phyloP scores from a whole-genome alignment of 2,329 filamentous ascomycete genomes.

The Aquanectria penicillioides region DNA sequence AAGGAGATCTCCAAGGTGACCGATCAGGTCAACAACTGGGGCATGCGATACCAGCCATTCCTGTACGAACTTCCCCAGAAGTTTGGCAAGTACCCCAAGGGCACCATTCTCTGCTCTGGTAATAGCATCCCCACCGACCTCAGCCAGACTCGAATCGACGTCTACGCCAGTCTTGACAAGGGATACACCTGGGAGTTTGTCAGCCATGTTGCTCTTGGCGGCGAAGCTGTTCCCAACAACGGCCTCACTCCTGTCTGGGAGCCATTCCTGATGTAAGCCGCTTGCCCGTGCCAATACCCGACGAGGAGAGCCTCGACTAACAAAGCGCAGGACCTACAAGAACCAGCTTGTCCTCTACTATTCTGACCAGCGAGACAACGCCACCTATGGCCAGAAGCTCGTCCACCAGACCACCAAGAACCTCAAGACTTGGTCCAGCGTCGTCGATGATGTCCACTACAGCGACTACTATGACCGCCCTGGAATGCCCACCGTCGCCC shows the following conservation, averaged over 20 bases:
- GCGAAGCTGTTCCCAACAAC: constrained; percentile 68
- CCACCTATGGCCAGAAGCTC: constrained; percentile 72
- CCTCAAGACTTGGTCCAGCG: constrained; percentile 66
- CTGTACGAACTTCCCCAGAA: constrained; percentile 69
- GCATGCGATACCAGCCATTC: constrained; percentile 76
- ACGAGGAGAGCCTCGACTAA: neutral
- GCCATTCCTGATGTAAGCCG: constrained; percentile 66
- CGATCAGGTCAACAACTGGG: constrained; percentile 72
- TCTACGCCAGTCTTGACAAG: constrained; percentile 71
- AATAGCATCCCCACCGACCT: constrained; percentile 69
- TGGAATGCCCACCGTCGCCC: constrained; percentile 72
- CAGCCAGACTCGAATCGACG: constrained; percentile 72
- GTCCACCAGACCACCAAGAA: constrained; percentile 71
- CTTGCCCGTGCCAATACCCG: neutral
- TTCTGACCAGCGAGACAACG: constrained; percentile 73
- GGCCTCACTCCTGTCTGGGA: constrained; percentile 77
- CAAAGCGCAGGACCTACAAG: constrained; percentile 57
- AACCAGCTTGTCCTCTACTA: constrained; percentile 73
- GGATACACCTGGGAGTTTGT: constrained; percentile 74
- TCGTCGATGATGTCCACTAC: constrained; percentile 69
- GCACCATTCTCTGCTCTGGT: constrained; percentile 71
- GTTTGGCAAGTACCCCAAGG: constrained; percentile 67
- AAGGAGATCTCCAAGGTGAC: constrained; percentile 70
- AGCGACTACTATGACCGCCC: constrained; percentile 71
- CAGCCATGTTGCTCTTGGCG: constrained; percentile 70